phyloP scores from a whole-genome alignment of 2,329 filamentous ascomycete species.

The Fusarium sambucinum region DNA sequence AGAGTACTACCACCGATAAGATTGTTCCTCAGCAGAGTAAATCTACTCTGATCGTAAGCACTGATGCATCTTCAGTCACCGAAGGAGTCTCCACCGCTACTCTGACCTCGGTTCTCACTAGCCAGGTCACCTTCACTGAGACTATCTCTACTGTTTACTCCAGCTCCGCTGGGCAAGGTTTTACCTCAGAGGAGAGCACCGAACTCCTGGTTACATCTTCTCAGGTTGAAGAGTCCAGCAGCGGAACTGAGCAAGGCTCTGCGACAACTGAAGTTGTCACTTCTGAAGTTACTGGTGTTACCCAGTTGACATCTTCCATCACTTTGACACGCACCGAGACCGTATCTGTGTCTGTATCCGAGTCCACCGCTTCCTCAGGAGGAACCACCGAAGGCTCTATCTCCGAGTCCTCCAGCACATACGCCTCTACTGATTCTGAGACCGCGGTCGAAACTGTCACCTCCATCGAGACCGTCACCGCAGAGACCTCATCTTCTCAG shows the following conservation, averaged over 20 bases:
- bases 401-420: conserved; percentile 8
- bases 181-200: neutral
- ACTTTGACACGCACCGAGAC: conserved; percentile 23
- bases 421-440: conserved; percentile 1
- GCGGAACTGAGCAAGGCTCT: conserved; percentile 12
- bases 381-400: conserved; percentile 1
- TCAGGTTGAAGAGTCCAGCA: neutral
- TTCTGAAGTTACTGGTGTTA: neutral
- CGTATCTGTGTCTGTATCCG: neutral
- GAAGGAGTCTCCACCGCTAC: conserved; percentile 16
- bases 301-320: conserved; percentile 6
- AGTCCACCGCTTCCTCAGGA: conserved; percentile 1
- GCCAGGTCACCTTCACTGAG: conserved; percentile 13
- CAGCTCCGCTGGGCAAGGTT: neutral
- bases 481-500: neutral
- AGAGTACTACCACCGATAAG: conserved; percentile 5
- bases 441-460: neutral
- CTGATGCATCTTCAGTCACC: neutral
- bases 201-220: neutral
- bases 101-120: conserved; percentile 26
- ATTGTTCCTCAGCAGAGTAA: conserved; percentile 18
- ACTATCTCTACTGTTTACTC: conserved; percentile 14
- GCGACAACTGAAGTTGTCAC: conserved; percentile 2
- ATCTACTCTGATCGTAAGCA: neutral
- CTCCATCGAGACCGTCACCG: neutral